phyloP scores from a whole-genome alignment of 2,329 filamentous ascomycete species.

The Chlorencoelia australis region DNA sequence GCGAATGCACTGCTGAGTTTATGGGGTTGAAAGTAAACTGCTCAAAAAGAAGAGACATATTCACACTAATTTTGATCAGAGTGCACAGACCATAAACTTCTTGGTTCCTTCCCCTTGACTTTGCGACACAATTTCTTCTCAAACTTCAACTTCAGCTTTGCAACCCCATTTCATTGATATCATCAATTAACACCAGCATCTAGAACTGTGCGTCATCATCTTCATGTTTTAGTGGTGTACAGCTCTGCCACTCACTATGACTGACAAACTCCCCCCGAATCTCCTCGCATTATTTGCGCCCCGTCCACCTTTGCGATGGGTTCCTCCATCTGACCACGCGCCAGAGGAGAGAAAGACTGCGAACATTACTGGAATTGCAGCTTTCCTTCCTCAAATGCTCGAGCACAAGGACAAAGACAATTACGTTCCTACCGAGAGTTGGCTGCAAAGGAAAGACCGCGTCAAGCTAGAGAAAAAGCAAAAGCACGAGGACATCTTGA shows the following conservation, averaged over 20 bases:
- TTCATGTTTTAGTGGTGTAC: not conserved
- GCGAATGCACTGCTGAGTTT: conserved; percentile 7
- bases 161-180: too few species aligned
- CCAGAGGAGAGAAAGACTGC: conserved; percentile 73
- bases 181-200: conserved; percentile 10
- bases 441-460: conserved; percentile 79
- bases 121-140: too few species aligned
- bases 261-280: conserved; percentile 89
- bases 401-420: conserved; percentile 70
- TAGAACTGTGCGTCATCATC: conserved; percentile 7
- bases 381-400: conserved; percentile 62
- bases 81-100: too few species aligned
- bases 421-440: conserved; percentile 81
- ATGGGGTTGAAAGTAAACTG: too few species aligned
- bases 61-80: too few species aligned
- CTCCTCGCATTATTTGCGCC: conserved; percentile 91
- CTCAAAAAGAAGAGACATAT: too few species aligned
- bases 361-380: conserved; percentile 61
- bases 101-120: too few species aligned
- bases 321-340: conserved; percentile 71
- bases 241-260: conserved; percentile 56
- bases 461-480: conserved; percentile 72
- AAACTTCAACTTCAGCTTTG: too few species aligned
- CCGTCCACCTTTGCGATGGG: conserved; percentile 82
- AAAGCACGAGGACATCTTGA: conserved; percentile 43